Conservation (phyloP, 2,329 filamentous ascomycete species). For the Talaromyces islandicus region DNA sequence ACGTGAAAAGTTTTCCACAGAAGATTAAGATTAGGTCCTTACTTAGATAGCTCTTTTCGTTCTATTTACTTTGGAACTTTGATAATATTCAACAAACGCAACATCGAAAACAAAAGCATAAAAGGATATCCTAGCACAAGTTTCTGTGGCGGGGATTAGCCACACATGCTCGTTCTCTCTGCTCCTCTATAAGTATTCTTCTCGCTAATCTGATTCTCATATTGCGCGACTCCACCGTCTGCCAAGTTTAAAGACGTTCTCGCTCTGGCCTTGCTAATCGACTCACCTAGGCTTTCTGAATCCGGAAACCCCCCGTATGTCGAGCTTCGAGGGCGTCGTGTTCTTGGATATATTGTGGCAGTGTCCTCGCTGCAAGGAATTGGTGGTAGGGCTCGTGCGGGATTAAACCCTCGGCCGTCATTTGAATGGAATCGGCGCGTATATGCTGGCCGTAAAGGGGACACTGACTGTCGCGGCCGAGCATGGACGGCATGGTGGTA, state of each 20-base stretch:
- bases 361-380: slow-evolving; percentile 25
- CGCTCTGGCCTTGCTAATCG: slow-evolving; percentile 22
- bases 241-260: slow-evolving; percentile 22
- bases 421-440: slow-evolving; percentile 10
- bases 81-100: not conserved
- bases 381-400: slow-evolving; percentile 16
- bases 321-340: slow-evolving; percentile 27
- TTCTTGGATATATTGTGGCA: slow-evolving; percentile 29
- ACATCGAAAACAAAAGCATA: not conserved
- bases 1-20: too few relatives aligned
- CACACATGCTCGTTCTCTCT: slow-evolving; percentile 23
- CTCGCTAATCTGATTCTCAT: slow-evolving; percentile 13
- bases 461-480: not conserved
- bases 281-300: slow-evolving; percentile 18
- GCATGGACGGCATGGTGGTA: slow-evolving; percentile 3
- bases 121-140: not conserved
- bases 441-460: slow-evolving; percentile 4
- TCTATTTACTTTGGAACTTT: not conserved
- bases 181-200: slow-evolving; percentile 24
- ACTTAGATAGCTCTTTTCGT: not conserved
- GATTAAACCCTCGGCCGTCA: slow-evolving; percentile 15
- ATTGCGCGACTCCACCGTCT: slow-evolving; percentile 7
- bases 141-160: not conserved
- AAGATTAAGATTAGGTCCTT: too few relatives aligned
- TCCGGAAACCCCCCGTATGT: slow-evolving; percentile 20